These are phyloP conservation scores for Pichia nanzhaoensis DNA, from an alignment of 805 yeast genomes.

Conservation along the genomic window DNA sequence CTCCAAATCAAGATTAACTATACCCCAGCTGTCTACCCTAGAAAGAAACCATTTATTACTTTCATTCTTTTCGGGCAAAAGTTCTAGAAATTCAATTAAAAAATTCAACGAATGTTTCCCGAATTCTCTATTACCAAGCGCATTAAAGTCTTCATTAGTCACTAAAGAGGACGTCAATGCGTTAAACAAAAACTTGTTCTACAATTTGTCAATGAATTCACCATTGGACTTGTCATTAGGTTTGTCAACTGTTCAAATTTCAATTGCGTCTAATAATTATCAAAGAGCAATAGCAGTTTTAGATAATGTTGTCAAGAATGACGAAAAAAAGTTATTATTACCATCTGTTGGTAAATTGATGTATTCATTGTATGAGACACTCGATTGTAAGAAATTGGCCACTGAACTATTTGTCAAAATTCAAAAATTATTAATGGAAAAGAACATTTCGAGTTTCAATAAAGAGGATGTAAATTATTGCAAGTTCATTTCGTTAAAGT, in stretches of 20 bases:
- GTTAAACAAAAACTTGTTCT: constrained; percentile 25
- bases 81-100: constrained; percentile 16
- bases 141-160: constrained; percentile 12
- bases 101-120: constrained; percentile 18
- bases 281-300: constrained; percentile 32
- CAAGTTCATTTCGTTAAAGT: constrained; percentile 32
- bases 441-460: constrained; percentile 7
- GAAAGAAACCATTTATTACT: constrained; percentile 40
- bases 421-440: constrained; percentile 15
- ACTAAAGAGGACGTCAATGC: neutral
- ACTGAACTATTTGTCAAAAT: constrained; percentile 28
- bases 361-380: constrained; percentile 41
- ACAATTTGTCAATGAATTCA: constrained; percentile 29
- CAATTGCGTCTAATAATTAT: constrained; percentile 24
- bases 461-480: constrained; percentile 24
- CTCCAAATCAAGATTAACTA: constrained; percentile 29
- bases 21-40: constrained; percentile 35
- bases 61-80: constrained; percentile 34
- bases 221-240: constrained; percentile 27
- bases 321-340: constrained; percentile 12
- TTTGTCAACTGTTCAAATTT: constrained; percentile 32
- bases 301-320: constrained; percentile 24
- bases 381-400: constrained; percentile 34
- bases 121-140: constrained; percentile 19
- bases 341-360: constrained; percentile 49